These are phyloP conservation scores for Fusarium succisae DNA, from an alignment of 2,329 filamentous ascomycete genomes.

Conservation along the genomic window DNA sequence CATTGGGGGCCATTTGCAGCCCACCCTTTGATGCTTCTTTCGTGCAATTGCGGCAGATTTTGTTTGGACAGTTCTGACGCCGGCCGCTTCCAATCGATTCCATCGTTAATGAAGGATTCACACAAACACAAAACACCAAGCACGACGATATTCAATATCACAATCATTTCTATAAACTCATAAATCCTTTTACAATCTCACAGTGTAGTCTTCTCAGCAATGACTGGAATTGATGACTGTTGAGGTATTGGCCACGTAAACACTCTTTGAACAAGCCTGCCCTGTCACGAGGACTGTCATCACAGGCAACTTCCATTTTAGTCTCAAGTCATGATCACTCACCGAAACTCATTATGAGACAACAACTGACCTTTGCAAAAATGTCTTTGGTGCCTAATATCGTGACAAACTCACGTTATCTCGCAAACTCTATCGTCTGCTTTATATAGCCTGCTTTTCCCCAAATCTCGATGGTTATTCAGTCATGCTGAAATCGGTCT, in stretches of 20 bases:
- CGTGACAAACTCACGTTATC: slow-evolving; percentile 39
- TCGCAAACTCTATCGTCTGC: not conserved
- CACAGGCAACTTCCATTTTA: slow-evolving; percentile 6
- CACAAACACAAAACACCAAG: slow-evolving; percentile 10
- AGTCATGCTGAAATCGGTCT: slow-evolving; percentile 22
- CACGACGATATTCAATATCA: not conserved
- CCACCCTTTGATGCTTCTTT: slow-evolving; percentile 11
- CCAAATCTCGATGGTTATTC: slow-evolving; percentile 1
- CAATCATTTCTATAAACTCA: not conserved
- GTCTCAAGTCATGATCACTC: slow-evolving; percentile 3
- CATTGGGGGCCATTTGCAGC: slow-evolving; percentile 2
- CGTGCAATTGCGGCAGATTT: slow-evolving; percentile 24
- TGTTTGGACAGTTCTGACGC: slow-evolving; percentile 21
- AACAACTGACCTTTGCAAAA: slow-evolving; percentile 15
- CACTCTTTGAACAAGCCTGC: not conserved
- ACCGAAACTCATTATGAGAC: slow-evolving; percentile 19
- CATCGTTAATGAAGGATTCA: not conserved
- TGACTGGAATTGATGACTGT: not conserved
- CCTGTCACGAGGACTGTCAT: not conserved
- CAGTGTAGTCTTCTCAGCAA: not conserved
- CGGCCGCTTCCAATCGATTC: slow-evolving; percentile 22
- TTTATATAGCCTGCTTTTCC: slow-evolving; percentile 15
- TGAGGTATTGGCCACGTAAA: not conserved
- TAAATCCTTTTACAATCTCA: not conserved
- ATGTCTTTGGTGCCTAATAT: slow-evolving; percentile 19